Percentiles rank a stretch among this genome's conserved stretches.
Evolutionary conservation across 2,329 filamentous ascomycete species (phyloP).

Genomic region (Aspergillus ustus): DNA sequence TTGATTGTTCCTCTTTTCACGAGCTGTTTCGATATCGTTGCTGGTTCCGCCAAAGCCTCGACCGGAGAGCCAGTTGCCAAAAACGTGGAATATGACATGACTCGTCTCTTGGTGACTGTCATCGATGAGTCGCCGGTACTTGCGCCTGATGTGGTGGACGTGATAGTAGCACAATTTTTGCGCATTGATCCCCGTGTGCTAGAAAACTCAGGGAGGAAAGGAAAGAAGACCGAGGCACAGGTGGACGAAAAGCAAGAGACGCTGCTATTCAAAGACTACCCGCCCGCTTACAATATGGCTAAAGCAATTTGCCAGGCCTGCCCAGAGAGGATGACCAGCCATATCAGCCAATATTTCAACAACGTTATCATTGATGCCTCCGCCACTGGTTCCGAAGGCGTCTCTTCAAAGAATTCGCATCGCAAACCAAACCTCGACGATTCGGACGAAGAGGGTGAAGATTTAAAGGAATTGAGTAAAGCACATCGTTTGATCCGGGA

Average conservation of each 20-base stretch:
- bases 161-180: slow-evolving; percentile 94
- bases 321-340: slow-evolving; percentile 91
- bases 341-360: slow-evolving; percentile 95
- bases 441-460: slow-evolving; percentile 73
- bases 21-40: slow-evolving; percentile 89
- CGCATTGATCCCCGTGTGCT: slow-evolving; percentile 73
- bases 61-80: slow-evolving; percentile 84
- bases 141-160: slow-evolving; percentile 81
- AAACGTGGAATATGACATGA: slow-evolving; percentile 93
- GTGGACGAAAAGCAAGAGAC: slow-evolving; percentile 80
- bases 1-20: slow-evolving; percentile 83
- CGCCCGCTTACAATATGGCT: slow-evolving; percentile 93
- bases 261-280: slow-evolving; percentile 82
- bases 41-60: slow-evolving; percentile 72
- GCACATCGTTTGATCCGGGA: slow-evolving; percentile 89
- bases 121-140: slow-evolving; percentile 84
- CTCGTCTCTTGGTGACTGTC: slow-evolving; percentile 78
- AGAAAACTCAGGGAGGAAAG: slow-evolving; percentile 59
- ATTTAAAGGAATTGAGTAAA: slow-evolving; percentile 85
- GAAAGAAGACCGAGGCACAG: slow-evolving; percentile 56
- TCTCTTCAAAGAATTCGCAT: slow-evolving; percentile 46
- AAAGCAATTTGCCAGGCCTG: slow-evolving; percentile 89
- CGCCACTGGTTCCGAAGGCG: slow-evolving; percentile 62
- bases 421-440: slow-evolving; percentile 60
- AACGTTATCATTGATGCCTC: slow-evolving; percentile 92